Evolutionary conservation across 768 basidiomycete species (phyloP).

Genomic region (Leccinum boreale): DNA sequence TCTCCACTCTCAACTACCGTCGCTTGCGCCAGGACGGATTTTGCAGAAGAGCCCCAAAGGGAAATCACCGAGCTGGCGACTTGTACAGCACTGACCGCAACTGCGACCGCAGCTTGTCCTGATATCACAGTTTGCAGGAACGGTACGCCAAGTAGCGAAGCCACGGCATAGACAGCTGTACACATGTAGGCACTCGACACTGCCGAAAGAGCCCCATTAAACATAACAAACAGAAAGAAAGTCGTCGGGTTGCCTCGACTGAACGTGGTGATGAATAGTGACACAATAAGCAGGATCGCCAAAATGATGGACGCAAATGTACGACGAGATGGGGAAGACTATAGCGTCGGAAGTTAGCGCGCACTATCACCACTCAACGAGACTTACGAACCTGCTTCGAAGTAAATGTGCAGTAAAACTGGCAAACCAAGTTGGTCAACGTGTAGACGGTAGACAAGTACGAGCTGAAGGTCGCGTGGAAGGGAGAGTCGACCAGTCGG

Average conservation of each 20-base stretch:
- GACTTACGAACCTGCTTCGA: constrained; percentile 56
- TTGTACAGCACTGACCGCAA: constrained; percentile 76
- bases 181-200: constrained; percentile 74
- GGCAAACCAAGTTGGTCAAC: constrained; percentile 60
- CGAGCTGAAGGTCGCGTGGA: constrained; percentile 59
- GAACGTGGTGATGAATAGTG: constrained; percentile 67
- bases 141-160: constrained; percentile 71
- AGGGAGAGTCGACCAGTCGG: constrained; percentile 56
- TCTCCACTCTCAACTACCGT: constrained; percentile 16
- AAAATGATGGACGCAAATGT: constrained; percentile 48
- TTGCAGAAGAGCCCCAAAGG: constrained; percentile 43
- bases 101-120: constrained; percentile 83
- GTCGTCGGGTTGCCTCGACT: constrained; percentile 46
- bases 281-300: constrained; percentile 52
- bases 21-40: constrained; percentile 18
- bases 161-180: constrained; percentile 74
- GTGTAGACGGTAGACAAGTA: constrained; percentile 65
- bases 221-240: constrained; percentile 65
- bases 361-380: background rate
- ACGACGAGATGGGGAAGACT: constrained; percentile 63
- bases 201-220: constrained; percentile 58
- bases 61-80: constrained; percentile 61
- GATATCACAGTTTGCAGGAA: constrained; percentile 79
- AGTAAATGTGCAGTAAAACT: constrained; percentile 71
- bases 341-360: constrained; percentile 6